A percentile compares a stretch with the other conserved stretches of the same genome.
These are phyloP conservation scores for Plenodomus tracheiphilus DNA, from an alignment of 2,329 filamentous ascomycete genomes.

Conservation along the genomic window DNA sequence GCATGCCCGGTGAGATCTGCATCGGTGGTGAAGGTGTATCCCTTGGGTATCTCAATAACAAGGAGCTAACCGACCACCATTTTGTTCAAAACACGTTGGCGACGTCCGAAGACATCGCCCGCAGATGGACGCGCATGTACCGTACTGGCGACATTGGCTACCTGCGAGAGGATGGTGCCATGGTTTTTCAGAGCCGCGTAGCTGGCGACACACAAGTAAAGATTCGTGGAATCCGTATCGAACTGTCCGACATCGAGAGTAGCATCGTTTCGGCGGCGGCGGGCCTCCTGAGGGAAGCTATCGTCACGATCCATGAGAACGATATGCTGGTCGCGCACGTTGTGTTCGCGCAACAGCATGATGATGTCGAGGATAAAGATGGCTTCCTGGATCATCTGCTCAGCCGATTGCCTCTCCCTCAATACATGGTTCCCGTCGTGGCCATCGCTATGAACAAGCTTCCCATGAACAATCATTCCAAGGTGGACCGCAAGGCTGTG, in stretches of 20 bases:
- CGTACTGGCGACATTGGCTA: slow-evolving; percentile 48
- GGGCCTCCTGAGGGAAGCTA: slow-evolving; percentile 27
- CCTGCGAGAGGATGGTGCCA: slow-evolving; percentile 37
- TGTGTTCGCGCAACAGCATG: neutral
- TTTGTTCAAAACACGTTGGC: slow-evolving; percentile 4
- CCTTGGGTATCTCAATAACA: slow-evolving; percentile 34
- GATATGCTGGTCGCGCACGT: slow-evolving; percentile 5
- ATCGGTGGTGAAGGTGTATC: slow-evolving; percentile 47
- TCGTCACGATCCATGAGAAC: slow-evolving; percentile 18
- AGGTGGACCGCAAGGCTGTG: slow-evolving; percentile 20
- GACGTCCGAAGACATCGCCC: neutral
- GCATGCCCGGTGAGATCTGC: slow-evolving; percentile 47
- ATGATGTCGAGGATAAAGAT: neutral
- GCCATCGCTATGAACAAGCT: slow-evolving; percentile 6
- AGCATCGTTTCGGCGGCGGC: slow-evolving; percentile 31
- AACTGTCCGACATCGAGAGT: slow-evolving; percentile 53
- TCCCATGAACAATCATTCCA: slow-evolving; percentile 10
- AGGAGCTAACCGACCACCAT: slow-evolving; percentile 12
- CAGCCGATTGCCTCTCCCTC: slow-evolving; percentile 37
- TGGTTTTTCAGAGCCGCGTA: slow-evolving; percentile 24
- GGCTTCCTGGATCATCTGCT: neutral
- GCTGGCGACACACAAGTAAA: slow-evolving; percentile 51
- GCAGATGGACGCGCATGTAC: slow-evolving; percentile 38
- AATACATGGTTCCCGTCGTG: slow-evolving; percentile 28
- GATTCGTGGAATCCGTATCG: slow-evolving; percentile 51